Evolutionary conservation across 495 filamentous ascomycete species (phyloP), one percentile per base, ranked within the genome.

Genomic region (Talaromyces wortmannii): DNA sequence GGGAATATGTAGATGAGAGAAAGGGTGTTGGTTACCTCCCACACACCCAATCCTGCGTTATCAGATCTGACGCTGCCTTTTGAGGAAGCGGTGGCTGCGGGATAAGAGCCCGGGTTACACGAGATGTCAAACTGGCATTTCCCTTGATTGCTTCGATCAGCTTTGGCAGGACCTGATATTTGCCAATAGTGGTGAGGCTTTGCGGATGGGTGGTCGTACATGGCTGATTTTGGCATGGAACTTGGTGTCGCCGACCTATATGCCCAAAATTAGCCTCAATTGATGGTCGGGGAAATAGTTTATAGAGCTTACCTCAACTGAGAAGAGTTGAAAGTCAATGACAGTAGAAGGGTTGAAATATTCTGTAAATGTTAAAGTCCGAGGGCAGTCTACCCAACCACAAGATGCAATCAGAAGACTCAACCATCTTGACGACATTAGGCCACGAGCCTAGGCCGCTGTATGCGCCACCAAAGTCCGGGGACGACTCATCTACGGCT

Each of bases 391-490:
- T 55, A 2, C 88, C 88, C 56, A 92, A 78, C 51, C 74, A 82
- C 13, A 92, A 70, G 13, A 92, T 80, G 5, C 91, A 74, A 57
- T 91, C 89, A 0, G 88, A 76, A 4, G 72, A 68, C 61, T 92
- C 88, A 43, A 92, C 80, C 18, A 74, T 72, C 31, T 83, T 76
- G 52, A 73, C 70, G 4, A 90, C 84, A 18, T 72, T 80, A 1
- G 76, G 66, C 31, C 79, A 73, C 18, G 78, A 83, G n/a, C 82
- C 88, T 53, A 76, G 74, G 18, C 88, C 88, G 4, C 82, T 81
- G 63, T 92, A 90, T 4, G 91, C 87, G 31, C 88, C 88, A 31
- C 85, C 85, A 62, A 84, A 92, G 52, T 71, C 78, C 2, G 79
- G 72, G 5, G 31, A 32, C 10, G 36, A 16, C 61, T 92, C 88